Base-by-base conservation (phyloP, 1,139 yeast genomes). In the Saccharomyces pastorianus region DNA sequence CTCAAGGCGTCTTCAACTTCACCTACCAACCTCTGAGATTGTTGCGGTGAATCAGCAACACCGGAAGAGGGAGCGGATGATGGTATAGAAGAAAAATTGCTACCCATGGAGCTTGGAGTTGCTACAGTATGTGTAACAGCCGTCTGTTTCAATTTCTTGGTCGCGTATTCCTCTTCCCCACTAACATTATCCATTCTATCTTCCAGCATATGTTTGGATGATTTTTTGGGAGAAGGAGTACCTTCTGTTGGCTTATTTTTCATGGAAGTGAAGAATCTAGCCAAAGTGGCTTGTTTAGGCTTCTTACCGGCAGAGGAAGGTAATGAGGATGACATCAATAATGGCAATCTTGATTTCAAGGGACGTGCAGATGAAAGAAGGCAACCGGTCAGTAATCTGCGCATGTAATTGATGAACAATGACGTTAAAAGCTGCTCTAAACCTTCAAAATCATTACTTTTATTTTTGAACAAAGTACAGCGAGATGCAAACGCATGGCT, bases 241-340 rank as follows among this genome's bases (percentile, higher is more conserved):
- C 25, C 13, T 11, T 3, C 44, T 6, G 44, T 9, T 9, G 44
- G 44, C 26, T 38, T 20, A 38, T 38, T 54, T 53, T 58, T 61
- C 51, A 59, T 59, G 17, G 64, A 56, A 31, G 61, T 57, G 55
- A 64, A 64, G 53, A 63, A 64, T 46, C 62, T 61, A 6, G 64
- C 67, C 58, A 65, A 56, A 11, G 69, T 65, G 29, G 61, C 64
- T 52, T 65, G 69, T 54, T 59, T 63, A 51, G 44, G 44, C 13
- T 63, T 63, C 51, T 46, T 51, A 48, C 56, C 56, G 44, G 44
- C 44, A 4, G 44, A 38, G 26, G 44, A 26, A 26, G 50, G 31
- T 8, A 47, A 28, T 17, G 53, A 41, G 26, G 53, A 31, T 8
- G 56, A 52, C 56, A 54, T 54, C 17, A 48, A 46, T 48, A 34